These are phyloP conservation scores for Candida michaelii DNA, from an alignment of 805 yeast genomes.

Conservation along the genomic window DNA sequence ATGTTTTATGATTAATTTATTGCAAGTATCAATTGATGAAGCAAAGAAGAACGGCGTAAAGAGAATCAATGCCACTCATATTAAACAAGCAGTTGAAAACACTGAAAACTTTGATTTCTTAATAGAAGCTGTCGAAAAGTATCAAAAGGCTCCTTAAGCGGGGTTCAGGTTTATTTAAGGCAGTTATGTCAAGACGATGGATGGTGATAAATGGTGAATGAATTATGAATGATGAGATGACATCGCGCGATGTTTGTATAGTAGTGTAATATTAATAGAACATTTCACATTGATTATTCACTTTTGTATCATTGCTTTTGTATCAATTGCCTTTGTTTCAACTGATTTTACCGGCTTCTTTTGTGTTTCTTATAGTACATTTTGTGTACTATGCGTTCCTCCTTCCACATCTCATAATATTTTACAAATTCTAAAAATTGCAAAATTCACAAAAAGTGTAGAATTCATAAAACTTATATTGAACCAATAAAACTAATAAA, in stretches of 20 bases:
- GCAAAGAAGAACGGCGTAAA: slow-evolving; percentile 75
- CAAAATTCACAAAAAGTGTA: background rate
- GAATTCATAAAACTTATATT: too few species aligned
- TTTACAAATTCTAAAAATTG: background rate
- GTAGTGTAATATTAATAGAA: slow-evolving; percentile 1
- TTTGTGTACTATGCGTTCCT: too few species aligned
- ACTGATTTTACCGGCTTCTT: slow-evolving; percentile 8
- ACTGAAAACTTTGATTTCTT: slow-evolving; percentile 94
- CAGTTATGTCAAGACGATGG: slow-evolving; percentile 30
- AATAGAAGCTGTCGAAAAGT: slow-evolving; percentile 69
- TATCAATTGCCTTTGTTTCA: slow-evolving; percentile 23
- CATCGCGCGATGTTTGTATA: slow-evolving; percentile 6
- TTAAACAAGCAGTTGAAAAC: slow-evolving; percentile 76
- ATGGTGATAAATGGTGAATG: slow-evolving; percentile 10
- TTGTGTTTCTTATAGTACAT: slow-evolving; percentile 7
- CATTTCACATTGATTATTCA: too few species aligned
- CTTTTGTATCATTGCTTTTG: slow-evolving; percentile 18
- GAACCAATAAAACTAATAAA: too few species aligned
- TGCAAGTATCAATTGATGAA: slow-evolving; percentile 76
- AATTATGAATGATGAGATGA: slow-evolving; percentile 6
- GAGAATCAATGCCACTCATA: slow-evolving; percentile 78
- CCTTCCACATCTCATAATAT: too few species aligned
- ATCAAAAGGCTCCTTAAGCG: slow-evolving; percentile 29
- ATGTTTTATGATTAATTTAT: slow-evolving; percentile 84
- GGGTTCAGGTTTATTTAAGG: too few species aligned